Percentiles rank a stretch among this genome's conserved stretches.
These are phyloP conservation scores for Skeletonema menzelii DNA, from an alignment of 108 stramenopile species.

Conservation along the genomic window DNA sequence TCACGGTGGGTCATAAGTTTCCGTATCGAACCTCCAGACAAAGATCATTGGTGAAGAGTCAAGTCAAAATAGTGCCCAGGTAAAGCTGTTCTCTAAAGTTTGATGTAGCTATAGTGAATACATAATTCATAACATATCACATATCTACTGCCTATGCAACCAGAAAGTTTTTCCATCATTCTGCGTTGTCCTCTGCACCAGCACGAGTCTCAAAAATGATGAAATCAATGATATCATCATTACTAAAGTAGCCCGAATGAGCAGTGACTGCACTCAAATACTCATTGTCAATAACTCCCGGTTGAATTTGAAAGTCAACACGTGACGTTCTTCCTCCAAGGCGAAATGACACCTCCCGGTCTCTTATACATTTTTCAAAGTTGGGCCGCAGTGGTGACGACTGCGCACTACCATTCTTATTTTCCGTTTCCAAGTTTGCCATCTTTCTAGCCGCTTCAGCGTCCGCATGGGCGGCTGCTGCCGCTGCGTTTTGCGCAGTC, in stretches of 20 bases:
- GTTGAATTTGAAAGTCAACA: constrained; percentile 74
- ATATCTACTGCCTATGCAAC: neutral
- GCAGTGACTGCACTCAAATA: constrained; percentile 77
- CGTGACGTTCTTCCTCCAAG: constrained; percentile 62
- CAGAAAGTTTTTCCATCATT: neutral
- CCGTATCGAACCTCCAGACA: constrained; percentile 82
- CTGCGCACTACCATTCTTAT: constrained; percentile 2
- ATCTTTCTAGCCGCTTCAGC: constrained; percentile 37
- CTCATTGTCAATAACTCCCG: constrained; percentile 78
- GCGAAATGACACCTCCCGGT: constrained; percentile 46
- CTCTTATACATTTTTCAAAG: constrained; percentile 46
- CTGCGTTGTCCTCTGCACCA: neutral
- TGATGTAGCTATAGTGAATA: neutral
- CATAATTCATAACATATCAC: neutral
- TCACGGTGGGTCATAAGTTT: constrained; percentile 73
- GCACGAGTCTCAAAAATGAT: constrained; percentile 43
- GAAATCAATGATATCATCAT: constrained; percentile 73
- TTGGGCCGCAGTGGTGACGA: constrained; percentile 4
- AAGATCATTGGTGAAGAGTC: constrained; percentile 57
- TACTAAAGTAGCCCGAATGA: constrained; percentile 65
- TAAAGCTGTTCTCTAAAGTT: neutral
- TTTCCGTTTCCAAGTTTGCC: constrained; percentile 6
- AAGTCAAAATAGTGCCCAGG: constrained; percentile 25
- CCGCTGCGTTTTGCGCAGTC: constrained; percentile 36
- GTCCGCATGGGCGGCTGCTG: constrained; percentile 44